A percentile compares a stretch with the other conserved stretches of the same genome.
Evolutionary conservation across 2,329 filamentous ascomycete species (phyloP).

Genomic region (Alternaria consortialis): DNA sequence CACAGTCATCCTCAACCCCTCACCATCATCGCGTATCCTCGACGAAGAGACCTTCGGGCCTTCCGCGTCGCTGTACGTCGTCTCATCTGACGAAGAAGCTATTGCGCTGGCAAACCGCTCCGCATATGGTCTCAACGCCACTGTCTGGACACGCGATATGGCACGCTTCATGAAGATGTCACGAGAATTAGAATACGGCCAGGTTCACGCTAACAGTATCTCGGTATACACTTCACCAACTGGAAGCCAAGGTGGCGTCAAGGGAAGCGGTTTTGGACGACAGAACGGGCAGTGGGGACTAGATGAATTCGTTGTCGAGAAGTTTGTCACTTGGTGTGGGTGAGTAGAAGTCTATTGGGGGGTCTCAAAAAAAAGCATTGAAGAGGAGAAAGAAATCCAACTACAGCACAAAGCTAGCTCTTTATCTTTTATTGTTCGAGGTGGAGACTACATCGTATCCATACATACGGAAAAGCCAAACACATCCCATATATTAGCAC

Average conservation of each 20-base stretch:
- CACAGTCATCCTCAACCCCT: slow-evolving; percentile 68
- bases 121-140: slow-evolving; percentile 75
- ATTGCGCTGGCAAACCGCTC: slow-evolving; percentile 81
- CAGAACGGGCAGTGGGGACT: slow-evolving; percentile 55
- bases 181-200: slow-evolving; percentile 56
- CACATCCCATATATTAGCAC: neutral
- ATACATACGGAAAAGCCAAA: neutral
- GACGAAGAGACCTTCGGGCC: slow-evolving; percentile 79
- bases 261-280: slow-evolving; percentile 57
- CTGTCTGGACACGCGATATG: slow-evolving; percentile 71
- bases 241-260: slow-evolving; percentile 57
- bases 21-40: slow-evolving; percentile 74
- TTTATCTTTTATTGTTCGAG: neutral
- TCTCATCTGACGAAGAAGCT: slow-evolving; percentile 74
- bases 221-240: slow-evolving; percentile 56
- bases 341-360: neutral
- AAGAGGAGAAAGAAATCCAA: neutral
- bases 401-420: neutral
- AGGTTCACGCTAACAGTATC: slow-evolving; percentile 59
- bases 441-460: neutral
- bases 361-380: neutral
- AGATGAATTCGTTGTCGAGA: slow-evolving; percentile 54
- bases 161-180: slow-evolving; percentile 60
- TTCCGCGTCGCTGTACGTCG: slow-evolving; percentile 70
- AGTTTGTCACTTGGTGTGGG: slow-evolving; percentile 48